Evolutionary conservation across 1,284 basidiomycete species (phyloP).

Genomic region (Malassezia vespertilionis): DNA sequence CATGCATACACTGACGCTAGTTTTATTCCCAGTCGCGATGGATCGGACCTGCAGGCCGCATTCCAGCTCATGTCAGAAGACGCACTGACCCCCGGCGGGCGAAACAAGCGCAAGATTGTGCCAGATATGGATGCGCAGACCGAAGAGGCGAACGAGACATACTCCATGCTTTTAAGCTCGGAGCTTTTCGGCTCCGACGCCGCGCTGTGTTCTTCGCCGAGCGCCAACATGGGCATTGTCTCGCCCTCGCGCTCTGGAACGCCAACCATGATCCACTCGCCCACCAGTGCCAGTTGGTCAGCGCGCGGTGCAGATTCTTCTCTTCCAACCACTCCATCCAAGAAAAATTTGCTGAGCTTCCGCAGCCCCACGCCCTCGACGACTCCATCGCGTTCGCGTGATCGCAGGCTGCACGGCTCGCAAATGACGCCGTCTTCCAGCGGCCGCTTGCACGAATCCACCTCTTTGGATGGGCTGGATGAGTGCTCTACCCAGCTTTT

Average conservation of each 20-base stretch:
- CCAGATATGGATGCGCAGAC: constrained; percentile 39
- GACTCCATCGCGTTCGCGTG: constrained; percentile 16
- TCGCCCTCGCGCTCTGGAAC: constrained; percentile 7
- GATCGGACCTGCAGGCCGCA: constrained; percentile 51
- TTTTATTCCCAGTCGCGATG: constrained; percentile 54
- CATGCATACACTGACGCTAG: constrained; percentile 17
- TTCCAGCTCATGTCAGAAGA: constrained; percentile 51
- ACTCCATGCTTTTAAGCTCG: constrained; percentile 51
- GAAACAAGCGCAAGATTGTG: constrained; percentile 32
- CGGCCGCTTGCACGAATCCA: constrained; percentile 8
- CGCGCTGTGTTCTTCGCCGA: constrained; percentile 1
- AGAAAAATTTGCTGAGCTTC: constrained; percentile 52
- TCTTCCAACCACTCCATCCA: constrained; percentile 37
- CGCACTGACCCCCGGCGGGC: constrained; percentile 29
- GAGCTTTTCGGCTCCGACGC: constrained; percentile 51
- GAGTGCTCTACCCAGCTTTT: neutral
- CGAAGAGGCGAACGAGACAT: constrained; percentile 53
- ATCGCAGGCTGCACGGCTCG: constrained; percentile 8
- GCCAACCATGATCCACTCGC: neutral
- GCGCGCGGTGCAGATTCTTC: constrained; percentile 5
- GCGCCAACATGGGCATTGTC: neutral
- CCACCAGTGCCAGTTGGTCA: neutral
- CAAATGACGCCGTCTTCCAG: neutral
- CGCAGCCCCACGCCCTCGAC: constrained; percentile 31
- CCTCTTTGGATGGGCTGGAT: constrained; percentile 16